Conservation (phyloP, 2,329 filamentous ascomycete genomes). For the Hypoxylon sp. region DNA sequence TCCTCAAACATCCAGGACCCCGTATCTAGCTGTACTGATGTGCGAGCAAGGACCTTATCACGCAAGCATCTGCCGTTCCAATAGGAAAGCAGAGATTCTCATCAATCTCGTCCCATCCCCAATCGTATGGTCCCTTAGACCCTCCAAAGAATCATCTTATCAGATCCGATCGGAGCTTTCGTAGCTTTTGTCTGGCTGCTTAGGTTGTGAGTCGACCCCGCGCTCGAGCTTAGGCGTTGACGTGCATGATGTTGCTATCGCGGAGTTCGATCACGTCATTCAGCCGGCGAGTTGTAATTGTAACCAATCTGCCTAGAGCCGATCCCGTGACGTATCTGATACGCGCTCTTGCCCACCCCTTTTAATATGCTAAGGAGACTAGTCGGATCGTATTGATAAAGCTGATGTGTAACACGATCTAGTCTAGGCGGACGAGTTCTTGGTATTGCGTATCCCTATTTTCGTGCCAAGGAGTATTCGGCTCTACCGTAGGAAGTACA, state of each 20-base stretch:
- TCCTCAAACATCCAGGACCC: neutral
- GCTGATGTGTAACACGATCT: slow-evolving; percentile 31
- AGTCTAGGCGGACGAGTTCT: neutral
- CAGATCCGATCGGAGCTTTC: slow-evolving; percentile 42
- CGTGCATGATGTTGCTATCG: slow-evolving; percentile 50
- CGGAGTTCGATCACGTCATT: slow-evolving; percentile 53
- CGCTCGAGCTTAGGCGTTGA: slow-evolving; percentile 36
- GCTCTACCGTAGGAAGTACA: neutral
- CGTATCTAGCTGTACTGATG: slow-evolving; percentile 43
- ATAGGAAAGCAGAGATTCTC: slow-evolving; percentile 43
- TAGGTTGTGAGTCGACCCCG: slow-evolving; percentile 34
- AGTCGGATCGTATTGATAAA: slow-evolving; percentile 15
- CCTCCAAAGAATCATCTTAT: slow-evolving; percentile 38
- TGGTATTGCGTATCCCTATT: neutral
- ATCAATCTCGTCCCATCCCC: slow-evolving; percentile 16
- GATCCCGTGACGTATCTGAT: slow-evolving; percentile 28
- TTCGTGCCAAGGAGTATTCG: neutral
- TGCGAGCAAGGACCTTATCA: slow-evolving; percentile 50
- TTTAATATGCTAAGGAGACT: slow-evolving; percentile 2
- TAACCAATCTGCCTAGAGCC: slow-evolving; percentile 28
- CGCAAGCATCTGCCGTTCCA: slow-evolving; percentile 49
- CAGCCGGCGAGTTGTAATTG: slow-evolving; percentile 36
- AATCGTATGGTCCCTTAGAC: slow-evolving; percentile 22
- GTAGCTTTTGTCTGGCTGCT: slow-evolving; percentile 30
- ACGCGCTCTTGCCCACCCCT: slow-evolving; percentile 14